These are phyloP conservation scores for Xylariaceae sp. DNA, from an alignment of 2,329 filamentous ascomycete genomes.

Conservation along the genomic window DNA sequence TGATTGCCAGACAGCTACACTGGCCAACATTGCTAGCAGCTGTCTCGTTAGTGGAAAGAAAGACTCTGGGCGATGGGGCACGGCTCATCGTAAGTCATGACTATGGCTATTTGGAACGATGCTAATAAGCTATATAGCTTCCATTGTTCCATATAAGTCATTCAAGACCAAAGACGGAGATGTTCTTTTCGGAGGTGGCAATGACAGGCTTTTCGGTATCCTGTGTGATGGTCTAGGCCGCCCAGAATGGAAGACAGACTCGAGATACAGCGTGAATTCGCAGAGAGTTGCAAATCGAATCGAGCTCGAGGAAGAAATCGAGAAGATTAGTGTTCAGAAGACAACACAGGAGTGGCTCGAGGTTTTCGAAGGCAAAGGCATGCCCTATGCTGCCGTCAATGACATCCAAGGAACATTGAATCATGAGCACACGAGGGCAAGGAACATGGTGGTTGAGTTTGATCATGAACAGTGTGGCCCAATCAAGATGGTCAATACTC, in stretches of 20 bases:
- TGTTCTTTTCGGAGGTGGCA: conserved; percentile 68
- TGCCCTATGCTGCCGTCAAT: conserved; percentile 94
- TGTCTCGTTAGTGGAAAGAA: conserved; percentile 82
- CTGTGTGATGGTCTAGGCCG: conserved; percentile 57
- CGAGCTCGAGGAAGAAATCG: conserved; percentile 74
- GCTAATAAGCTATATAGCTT: conserved; percentile 52
- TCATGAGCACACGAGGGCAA: conserved; percentile 78
- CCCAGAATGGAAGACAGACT: conserved; percentile 57
- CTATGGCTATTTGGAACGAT: background rate
- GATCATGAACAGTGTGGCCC: conserved; percentile 79
- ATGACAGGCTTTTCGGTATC: conserved; percentile 64
- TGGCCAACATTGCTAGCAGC: conserved; percentile 94
- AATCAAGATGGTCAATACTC: conserved; percentile 88
- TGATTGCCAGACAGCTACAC: conserved; percentile 90
- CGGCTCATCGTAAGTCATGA: conserved; percentile 73
- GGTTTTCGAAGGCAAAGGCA: conserved; percentile 80
- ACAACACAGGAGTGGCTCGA: conserved; percentile 87
- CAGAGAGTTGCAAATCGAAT: conserved; percentile 66
- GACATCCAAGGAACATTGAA: conserved; percentile 81
- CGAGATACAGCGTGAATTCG: conserved; percentile 58
- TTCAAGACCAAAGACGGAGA: conserved; percentile 72
- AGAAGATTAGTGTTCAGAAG: conserved; percentile 66
- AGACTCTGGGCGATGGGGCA: conserved; percentile 90
- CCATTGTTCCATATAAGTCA: conserved; percentile 90
- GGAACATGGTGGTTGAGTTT: conserved; percentile 86